Conservation (phyloP, 768 basidiomycete genomes). For the Tephrocybe sp. region DNA sequence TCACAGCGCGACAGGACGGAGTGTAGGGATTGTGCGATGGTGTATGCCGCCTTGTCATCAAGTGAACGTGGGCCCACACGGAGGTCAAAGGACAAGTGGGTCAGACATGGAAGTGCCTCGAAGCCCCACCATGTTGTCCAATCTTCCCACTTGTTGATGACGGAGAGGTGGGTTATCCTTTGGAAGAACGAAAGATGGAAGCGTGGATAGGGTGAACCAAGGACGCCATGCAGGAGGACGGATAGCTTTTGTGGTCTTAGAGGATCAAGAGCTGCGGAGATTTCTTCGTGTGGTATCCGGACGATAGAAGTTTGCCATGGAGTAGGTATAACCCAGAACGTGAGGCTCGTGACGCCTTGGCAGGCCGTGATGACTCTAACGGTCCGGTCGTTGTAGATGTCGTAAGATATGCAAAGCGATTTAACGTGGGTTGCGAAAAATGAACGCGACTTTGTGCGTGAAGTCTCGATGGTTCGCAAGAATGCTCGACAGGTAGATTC, state of each 20-base stretch:
- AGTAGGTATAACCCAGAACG: slow-evolving; percentile 33
- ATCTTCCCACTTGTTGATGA: slow-evolving; percentile 41
- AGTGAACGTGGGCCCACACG: slow-evolving; percentile 26
- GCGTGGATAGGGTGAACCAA: slow-evolving; percentile 19
- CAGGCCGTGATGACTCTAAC: slow-evolving; percentile 33
- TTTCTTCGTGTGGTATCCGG: slow-evolving; percentile 11
- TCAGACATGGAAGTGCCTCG: slow-evolving; percentile 27
- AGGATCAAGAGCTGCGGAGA: slow-evolving; percentile 19
- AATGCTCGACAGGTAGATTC: slow-evolving; percentile 32
- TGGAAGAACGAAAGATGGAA: slow-evolving; percentile 32
- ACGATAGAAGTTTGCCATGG: slow-evolving; percentile 11
- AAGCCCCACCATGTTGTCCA: slow-evolving; percentile 38
- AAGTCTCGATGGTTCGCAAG: slow-evolving; percentile 35
- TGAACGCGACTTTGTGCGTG: slow-evolving; percentile 25
- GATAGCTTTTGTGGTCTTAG: slow-evolving; percentile 32
- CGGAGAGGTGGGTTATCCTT: slow-evolving; percentile 35
- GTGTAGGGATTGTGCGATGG: slow-evolving; percentile 21
- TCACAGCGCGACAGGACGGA: slow-evolving; percentile 23
- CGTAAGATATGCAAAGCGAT: slow-evolving; percentile 34
- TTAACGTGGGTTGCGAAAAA: slow-evolving; percentile 37
- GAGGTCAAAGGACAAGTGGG: slow-evolving; percentile 37
- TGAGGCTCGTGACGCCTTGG: slow-evolving; percentile 30
- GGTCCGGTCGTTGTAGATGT: slow-evolving; percentile 28
- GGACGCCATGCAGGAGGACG: slow-evolving; percentile 26
- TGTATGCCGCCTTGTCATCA: slow-evolving; percentile 15